Evolutionary conservation across 2,329 filamentous ascomycete genomes (phyloP).

Genomic region (Teratosphaeria gauchensis): DNA sequence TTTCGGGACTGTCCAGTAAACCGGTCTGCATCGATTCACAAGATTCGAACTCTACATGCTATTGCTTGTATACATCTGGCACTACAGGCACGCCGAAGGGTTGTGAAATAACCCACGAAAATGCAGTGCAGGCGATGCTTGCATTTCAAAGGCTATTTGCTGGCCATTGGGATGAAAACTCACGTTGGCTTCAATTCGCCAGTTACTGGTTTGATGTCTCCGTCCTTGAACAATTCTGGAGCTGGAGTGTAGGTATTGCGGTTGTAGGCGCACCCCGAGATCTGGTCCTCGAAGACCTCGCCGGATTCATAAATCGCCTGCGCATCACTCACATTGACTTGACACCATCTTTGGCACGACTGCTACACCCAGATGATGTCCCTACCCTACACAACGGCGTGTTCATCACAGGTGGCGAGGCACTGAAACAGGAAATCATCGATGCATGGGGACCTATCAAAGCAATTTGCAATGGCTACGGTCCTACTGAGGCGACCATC

Average conservation of each 20-base stretch:
- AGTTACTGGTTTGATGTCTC: constrained; percentile 68
- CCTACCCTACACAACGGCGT: constrained; percentile 71
- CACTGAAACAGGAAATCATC: constrained; percentile 78
- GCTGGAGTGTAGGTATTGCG: constrained; percentile 81
- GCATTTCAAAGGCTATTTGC: constrained; percentile 72
- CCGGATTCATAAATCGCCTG: constrained; percentile 59
- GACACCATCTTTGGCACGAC: constrained; percentile 73
- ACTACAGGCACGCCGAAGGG: constrained; percentile 77
- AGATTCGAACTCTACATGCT: constrained; percentile 54
- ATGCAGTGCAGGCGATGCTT: constrained; percentile 80
- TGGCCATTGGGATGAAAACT: constrained; percentile 61
- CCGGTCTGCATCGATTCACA: neutral
- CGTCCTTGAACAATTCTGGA: constrained; percentile 73
- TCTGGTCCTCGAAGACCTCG: constrained; percentile 73
- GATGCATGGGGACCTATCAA: constrained; percentile 70
- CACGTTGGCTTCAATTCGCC: constrained; percentile 85
- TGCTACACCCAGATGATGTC: constrained; percentile 70
- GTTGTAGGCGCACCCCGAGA: constrained; percentile 76
- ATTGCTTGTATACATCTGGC: constrained; percentile 79
- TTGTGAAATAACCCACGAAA: constrained; percentile 80
- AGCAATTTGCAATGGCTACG: constrained; percentile 85
- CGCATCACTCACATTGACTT: constrained; percentile 84
- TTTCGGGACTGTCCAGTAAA: neutral
- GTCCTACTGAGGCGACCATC: constrained; percentile 87
- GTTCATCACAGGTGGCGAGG: constrained; percentile 88